These are phyloP conservation scores for Lyophyllum shimeji DNA, from an alignment of 768 basidiomycete species.

Conservation along the genomic window DNA sequence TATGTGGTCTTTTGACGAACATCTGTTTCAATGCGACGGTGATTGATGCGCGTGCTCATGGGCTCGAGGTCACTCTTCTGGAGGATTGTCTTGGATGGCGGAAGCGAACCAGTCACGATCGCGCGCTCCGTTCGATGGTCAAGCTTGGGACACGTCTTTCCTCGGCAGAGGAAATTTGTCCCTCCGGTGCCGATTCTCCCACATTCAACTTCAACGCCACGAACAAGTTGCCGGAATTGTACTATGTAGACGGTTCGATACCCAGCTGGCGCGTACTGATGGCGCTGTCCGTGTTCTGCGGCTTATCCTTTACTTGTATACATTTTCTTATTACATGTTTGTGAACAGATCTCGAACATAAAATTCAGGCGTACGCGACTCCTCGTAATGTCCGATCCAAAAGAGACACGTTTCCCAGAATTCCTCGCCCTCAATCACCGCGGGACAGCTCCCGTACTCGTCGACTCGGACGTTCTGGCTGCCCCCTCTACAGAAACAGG, in stretches of 20 bases:
- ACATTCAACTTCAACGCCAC: constrained; percentile 1
- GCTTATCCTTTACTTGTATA: not conserved
- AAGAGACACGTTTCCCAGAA: constrained; percentile 22
- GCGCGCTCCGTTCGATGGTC: constrained; percentile 20
- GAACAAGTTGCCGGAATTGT: constrained; percentile 16
- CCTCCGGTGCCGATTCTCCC: constrained; percentile 8
- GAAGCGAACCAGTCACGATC: constrained; percentile 22
- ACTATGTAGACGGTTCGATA: constrained; percentile 28
- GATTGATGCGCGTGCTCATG: constrained; percentile 19
- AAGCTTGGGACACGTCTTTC: constrained; percentile 7
- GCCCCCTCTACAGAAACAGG: not conserved
- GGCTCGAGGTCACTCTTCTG: constrained; percentile 18
- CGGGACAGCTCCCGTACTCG: constrained; percentile 26
- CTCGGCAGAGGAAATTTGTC: constrained; percentile 1
- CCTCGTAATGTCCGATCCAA: constrained; percentile 26
- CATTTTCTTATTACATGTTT: not conserved
- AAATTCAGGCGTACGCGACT: constrained; percentile 19
- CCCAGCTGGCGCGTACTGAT: constrained; percentile 29
- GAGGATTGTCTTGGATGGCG: constrained; percentile 27
- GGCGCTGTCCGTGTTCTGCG: constrained; percentile 18
- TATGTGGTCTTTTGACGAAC: constrained; percentile 24
- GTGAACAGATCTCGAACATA: constrained; percentile 18
- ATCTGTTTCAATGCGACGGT: constrained; percentile 26
- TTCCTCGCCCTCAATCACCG: constrained; percentile 28
- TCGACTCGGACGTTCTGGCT: constrained; percentile 18